A percentile compares a stretch with the other conserved stretches of the same genome.
These are phyloP conservation scores for Candida glucosophila DNA, from an alignment of 1,139 yeast genomes.

Conservation along the genomic window DNA sequence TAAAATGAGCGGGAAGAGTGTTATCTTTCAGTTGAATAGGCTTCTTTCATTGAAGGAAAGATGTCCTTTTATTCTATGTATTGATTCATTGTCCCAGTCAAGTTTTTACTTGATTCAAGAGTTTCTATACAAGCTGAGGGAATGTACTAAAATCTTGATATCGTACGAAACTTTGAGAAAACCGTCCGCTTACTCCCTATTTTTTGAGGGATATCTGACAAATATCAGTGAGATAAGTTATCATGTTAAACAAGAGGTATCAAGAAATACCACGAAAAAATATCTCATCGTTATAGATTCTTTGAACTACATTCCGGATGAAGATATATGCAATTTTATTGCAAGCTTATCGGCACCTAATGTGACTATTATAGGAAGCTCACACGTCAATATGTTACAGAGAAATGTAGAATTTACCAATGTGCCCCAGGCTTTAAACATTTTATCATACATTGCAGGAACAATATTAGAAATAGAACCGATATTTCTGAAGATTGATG, in stretches of 20 bases:
- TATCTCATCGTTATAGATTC: slow-evolving; percentile 55
- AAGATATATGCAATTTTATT: slow-evolving; percentile 44
- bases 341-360: slow-evolving; percentile 47
- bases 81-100: slow-evolving; percentile 68
- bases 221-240: slow-evolving; percentile 17
- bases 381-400: slow-evolving; percentile 45
- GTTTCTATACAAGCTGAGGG: slow-evolving; percentile 33
- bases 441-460: slow-evolving; percentile 63
- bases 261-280: slow-evolving; percentile 10
- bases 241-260: slow-evolving; percentile 4
- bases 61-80: slow-evolving; percentile 61
- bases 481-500: slow-evolving; percentile 19
- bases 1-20: slow-evolving; percentile 45
- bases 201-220: slow-evolving; percentile 27
- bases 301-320: slow-evolving; percentile 47
- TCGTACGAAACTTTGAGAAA: slow-evolving; percentile 54
- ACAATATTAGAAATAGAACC: slow-evolving; percentile 57
- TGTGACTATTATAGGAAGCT: slow-evolving; percentile 49
- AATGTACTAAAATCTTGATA: slow-evolving; percentile 34
- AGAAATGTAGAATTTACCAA: slow-evolving; percentile 14
- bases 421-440: slow-evolving; percentile 43
- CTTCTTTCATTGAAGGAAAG: slow-evolving; percentile 60
- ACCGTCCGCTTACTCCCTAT: slow-evolving; percentile 43
- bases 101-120: slow-evolving; percentile 50
- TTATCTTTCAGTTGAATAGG: slow-evolving; percentile 52